Conservation (phyloP, 106 monocot genomes). For the Xerophyta viscosa region DNA sequence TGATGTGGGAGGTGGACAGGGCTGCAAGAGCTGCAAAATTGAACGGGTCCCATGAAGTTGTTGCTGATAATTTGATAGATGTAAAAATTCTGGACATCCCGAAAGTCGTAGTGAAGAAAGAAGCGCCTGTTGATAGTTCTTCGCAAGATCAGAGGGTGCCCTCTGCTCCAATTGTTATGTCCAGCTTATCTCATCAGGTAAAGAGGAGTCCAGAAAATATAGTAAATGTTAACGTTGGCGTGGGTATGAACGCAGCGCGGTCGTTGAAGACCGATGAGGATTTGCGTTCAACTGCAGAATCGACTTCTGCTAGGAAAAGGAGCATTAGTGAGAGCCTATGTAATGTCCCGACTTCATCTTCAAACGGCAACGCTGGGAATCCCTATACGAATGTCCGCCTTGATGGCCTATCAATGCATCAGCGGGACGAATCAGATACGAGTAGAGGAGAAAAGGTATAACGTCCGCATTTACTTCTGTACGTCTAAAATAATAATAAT, state of each 20-base stretch:
- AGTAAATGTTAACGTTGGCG: background rate
- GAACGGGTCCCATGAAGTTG: constrained; percentile 29
- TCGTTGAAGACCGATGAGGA: constrained; percentile 21
- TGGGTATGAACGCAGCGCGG: background rate
- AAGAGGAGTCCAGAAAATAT: constrained; percentile 3
- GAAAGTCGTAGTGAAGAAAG: constrained; percentile 46
- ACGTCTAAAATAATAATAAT: too few relatives aligned
- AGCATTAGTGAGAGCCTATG: constrained; percentile 26
- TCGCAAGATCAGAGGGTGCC: constrained; percentile 67
- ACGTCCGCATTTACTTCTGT: too few relatives aligned
- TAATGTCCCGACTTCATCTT: constrained; percentile 23
- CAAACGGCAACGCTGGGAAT: background rate
- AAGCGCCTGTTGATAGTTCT: constrained; percentile 24
- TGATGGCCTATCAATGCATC: background rate
- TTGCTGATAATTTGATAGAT: constrained; percentile 49
- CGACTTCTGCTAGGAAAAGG: constrained; percentile 37
- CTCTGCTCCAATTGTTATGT: constrained; percentile 18
- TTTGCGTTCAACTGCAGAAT: constrained; percentile 43
- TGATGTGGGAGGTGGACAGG: constrained; percentile 73
- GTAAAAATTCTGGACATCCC: constrained; percentile 53
- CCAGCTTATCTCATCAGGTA: constrained; percentile 3
- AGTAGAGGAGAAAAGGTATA: constrained; percentile 15
- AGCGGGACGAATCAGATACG: constrained; percentile 9
- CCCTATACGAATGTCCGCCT: background rate
- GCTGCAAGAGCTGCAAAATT: constrained; percentile 22